These are phyloP conservation scores for Erigeron philadelphicus DNA, from an alignment of 140 eudicot genomes.

Conservation along the genomic window DNA sequence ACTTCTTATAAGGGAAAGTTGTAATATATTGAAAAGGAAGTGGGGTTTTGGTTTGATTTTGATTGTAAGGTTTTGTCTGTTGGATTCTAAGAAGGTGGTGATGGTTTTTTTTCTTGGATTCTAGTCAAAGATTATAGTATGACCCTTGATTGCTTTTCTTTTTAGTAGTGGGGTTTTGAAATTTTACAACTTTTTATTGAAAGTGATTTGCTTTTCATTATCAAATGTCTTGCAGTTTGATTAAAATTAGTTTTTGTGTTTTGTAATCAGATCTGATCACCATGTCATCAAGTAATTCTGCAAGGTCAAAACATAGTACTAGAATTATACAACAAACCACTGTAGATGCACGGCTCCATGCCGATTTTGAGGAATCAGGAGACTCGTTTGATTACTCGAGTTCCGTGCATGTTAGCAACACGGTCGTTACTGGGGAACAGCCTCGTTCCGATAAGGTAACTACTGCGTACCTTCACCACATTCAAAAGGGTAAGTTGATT, in stretches of 20 bases:
- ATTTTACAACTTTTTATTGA: conserved; percentile 13
- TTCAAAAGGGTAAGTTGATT: conserved; percentile 79
- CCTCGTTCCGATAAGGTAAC: conserved; percentile 70
- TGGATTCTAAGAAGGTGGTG: neutral
- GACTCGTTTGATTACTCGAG: conserved; percentile 76
- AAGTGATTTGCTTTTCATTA: conserved; percentile 15
- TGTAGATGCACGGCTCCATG: conserved; percentile 80
- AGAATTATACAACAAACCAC: conserved; percentile 74
- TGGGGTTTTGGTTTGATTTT: neutral
- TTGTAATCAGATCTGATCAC: conserved; percentile 35
- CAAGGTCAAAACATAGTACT: conserved; percentile 73
- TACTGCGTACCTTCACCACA: conserved; percentile 78
- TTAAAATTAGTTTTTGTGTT: neutral
- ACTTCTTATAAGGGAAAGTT: too few species aligned
- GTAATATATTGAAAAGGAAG: too few species aligned
- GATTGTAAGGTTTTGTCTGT: neutral
- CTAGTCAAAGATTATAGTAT: conserved; percentile 4
- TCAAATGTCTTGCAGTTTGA: neutral
- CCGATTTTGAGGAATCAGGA: conserved; percentile 82
- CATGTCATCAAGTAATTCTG: conserved; percentile 65
- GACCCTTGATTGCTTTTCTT: conserved; percentile 3
- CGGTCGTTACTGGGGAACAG: conserved; percentile 25
- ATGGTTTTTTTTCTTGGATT: conserved; percentile 30
- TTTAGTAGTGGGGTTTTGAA: conserved; percentile 21
- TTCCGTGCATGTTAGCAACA: conserved; percentile 52